Evolutionary conservation across 345 rosid species (phyloP).

Genomic region (Rhodamnia argentea): DNA sequence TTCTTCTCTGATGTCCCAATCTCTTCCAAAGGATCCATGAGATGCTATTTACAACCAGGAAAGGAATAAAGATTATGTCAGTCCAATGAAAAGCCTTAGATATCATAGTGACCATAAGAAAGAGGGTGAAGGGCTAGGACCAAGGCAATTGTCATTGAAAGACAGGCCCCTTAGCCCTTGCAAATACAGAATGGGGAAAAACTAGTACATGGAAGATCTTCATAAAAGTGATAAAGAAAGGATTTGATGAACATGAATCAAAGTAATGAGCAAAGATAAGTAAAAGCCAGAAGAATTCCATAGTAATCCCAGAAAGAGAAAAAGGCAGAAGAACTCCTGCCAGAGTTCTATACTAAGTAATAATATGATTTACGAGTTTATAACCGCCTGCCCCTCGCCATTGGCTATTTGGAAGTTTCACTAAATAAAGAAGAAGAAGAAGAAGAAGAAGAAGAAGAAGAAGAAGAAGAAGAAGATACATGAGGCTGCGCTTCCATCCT

Average conservation of each 20-base stretch:
- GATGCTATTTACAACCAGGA: conserved; percentile 28
- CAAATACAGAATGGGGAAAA: neutral
- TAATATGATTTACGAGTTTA: neutral
- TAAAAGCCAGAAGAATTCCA: neutral
- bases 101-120: neutral
- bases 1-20: conserved; percentile 56
- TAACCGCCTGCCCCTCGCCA: neutral
- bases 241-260: neutral
- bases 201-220: neutral
- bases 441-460: neutral
- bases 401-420: neutral
- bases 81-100: neutral
- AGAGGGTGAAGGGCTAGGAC: neutral
- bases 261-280: neutral
- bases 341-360: neutral
- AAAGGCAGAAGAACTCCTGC: neutral
- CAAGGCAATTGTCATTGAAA: neutral
- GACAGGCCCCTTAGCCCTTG: neutral
- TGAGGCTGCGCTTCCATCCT: conserved; percentile 91
- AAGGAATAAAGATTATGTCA: neutral
- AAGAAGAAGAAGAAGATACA: conserved; percentile 36
- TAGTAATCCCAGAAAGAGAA: neutral
- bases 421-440: neutral
- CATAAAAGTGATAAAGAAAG: neutral
- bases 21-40: conserved; percentile 85